Base-by-base conservation (phyloP, 2,329 filamentous ascomycete genomes). In the Curvularia sp. region DNA sequence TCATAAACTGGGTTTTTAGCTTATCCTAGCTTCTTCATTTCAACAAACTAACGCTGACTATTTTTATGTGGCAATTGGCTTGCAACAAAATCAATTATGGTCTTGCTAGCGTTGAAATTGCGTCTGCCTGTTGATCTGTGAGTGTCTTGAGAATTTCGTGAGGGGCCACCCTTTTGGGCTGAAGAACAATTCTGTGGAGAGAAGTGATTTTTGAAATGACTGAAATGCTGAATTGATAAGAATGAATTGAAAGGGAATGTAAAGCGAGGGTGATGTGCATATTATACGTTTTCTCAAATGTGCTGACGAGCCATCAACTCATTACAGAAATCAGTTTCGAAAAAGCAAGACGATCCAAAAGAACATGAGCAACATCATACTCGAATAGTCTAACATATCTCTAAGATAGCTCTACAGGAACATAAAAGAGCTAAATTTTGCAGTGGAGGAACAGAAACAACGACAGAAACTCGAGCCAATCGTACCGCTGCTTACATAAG, bases 401-500 rank as follows among this genome's bases (percentile, higher is more conserved):
- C 5, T 7, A 6, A n/a, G 10, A 33, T 2, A 43, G 10, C 12
- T 12, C 1, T 15, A 15, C 7, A 5, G 7, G 24, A 6, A 26
- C 22, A 26, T 1, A 26, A 28, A 12, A 9, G 3, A 6, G 6
- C 7, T 4, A 4, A n/a, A 43, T 3, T 28, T 13, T 3, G 22
- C 22, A 26, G 41, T 31, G 24, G 24, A 46, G 24, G 15, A 31
- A 30, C 15, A 1, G 13, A 31, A 47, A 28, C 15, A 30, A 33
- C 12, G n/a, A 41, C 10, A 20, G 33, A 31, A 20, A 7, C 30
- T 38, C n/a, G 24, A 39, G 15, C 58, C 50, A 61, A 58, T 58
- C 30, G 26, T 26, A 49, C 39, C 18, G 15, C 30, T 49, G 57
- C 61, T 64, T 57, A 66, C 47, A 55, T 60, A 57, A 47, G 30